Conservation (phyloP, 108 stramenopile species). For the Cyclotella cryptica region DNA sequence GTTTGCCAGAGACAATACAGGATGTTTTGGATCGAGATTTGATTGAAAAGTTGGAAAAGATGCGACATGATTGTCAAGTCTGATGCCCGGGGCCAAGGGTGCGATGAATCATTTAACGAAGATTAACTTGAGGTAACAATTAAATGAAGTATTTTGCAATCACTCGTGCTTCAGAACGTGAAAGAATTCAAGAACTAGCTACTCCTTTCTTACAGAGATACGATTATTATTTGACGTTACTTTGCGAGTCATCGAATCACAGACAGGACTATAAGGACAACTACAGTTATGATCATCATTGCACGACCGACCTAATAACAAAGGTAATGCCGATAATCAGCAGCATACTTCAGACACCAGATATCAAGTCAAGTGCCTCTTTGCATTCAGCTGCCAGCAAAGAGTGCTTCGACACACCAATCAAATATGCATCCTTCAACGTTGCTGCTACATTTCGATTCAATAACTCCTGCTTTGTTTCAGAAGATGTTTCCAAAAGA, state of each 20-base stretch:
- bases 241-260: too few species aligned
- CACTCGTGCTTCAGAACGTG: too few species aligned
- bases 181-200: too few species aligned
- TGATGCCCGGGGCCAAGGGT: background rate
- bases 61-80: conserved; percentile 8
- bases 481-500: conserved; percentile 24
- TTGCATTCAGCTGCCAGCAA: conserved; percentile 43
- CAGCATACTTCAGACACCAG: background rate
- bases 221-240: too few species aligned
- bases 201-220: too few species aligned
- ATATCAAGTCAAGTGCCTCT: conserved; percentile 24
- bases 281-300: background rate
- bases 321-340: background rate
- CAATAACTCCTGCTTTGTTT: conserved; percentile 12
- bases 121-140: background rate
- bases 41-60: conserved; percentile 47
- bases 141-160: too few species aligned
- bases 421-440: conserved; percentile 9
- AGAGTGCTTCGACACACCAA: conserved; percentile 28
- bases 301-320: conserved; percentile 5
- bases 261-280: background rate
- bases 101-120: background rate
- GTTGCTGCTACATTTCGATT: conserved; percentile 16
- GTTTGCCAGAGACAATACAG: conserved; percentile 52
- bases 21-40: conserved; percentile 51